These are phyloP conservation scores for Fusarium camptoceras DNA, from an alignment of 2,329 filamentous ascomycete genomes.

Conservation along the genomic window DNA sequence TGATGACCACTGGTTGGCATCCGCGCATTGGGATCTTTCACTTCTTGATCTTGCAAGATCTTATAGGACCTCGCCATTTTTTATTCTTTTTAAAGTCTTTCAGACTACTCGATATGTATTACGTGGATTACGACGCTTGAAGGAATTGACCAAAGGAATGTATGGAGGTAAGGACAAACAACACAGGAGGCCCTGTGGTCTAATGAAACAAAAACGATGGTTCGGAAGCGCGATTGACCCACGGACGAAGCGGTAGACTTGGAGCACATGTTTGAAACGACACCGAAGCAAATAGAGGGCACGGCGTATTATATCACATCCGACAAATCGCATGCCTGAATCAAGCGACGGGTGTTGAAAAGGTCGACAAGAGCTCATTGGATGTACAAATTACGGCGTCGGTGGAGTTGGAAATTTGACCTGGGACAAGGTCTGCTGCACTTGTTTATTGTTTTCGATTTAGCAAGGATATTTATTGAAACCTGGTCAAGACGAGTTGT, in stretches of 20 bases:
- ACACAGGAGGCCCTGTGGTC: slow-evolving; percentile 39
- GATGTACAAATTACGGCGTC: slow-evolving; percentile 40
- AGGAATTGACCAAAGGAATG: slow-evolving; percentile 24
- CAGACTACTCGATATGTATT: slow-evolving; percentile 20
- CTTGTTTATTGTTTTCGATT: slow-evolving; percentile 21
- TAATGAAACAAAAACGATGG: slow-evolving; percentile 29
- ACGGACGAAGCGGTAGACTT: slow-evolving; percentile 5
- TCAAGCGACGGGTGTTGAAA: slow-evolving; percentile 1
- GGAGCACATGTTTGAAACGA: slow-evolving; percentile 18
- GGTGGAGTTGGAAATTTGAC: slow-evolving; percentile 37
- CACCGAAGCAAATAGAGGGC: slow-evolving; percentile 27
- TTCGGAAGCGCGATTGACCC: slow-evolving; percentile 18
- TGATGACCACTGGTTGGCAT: slow-evolving; percentile 38
- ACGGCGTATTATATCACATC: slow-evolving; percentile 16
- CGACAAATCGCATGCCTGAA: slow-evolving; percentile 13
- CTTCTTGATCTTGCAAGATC: slow-evolving; percentile 13
- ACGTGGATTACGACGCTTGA: slow-evolving; percentile 25
- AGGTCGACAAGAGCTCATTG: slow-evolving; percentile 15
- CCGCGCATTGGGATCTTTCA: slow-evolving; percentile 8
- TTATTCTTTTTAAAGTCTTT: slow-evolving; percentile 21
- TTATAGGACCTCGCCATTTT: not conserved
- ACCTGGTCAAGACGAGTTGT: not conserved
- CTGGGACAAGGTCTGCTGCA: slow-evolving; percentile 34
- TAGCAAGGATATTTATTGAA: slow-evolving; percentile 2
- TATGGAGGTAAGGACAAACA: slow-evolving; percentile 25